Percentiles rank a stretch among this genome's conserved stretches.
Evolutionary conservation across 345 rosid species (phyloP).

Genomic region (Citrus mangshanensis): DNA sequence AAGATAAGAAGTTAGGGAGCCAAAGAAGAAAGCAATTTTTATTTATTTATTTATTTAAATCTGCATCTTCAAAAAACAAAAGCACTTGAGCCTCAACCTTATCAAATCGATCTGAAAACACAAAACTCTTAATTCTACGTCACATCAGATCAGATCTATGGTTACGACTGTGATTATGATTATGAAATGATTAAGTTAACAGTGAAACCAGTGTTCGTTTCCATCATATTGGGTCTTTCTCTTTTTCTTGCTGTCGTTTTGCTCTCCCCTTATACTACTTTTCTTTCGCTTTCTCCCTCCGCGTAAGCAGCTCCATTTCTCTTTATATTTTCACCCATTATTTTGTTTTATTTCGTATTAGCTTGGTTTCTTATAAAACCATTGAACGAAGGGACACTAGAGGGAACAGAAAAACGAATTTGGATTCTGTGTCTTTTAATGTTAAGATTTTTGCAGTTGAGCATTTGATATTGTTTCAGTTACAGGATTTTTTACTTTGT

Average conservation of each 20-base stretch:
- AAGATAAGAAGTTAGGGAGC: neutral
- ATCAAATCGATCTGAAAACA: neutral
- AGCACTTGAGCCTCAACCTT: neutral
- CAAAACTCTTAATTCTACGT: neutral
- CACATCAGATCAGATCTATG: neutral
- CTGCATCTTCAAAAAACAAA: neutral
- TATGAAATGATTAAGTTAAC: slow-evolving; percentile 47
- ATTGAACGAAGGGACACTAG: neutral
- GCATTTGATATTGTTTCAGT: neutral
- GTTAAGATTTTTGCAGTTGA: neutral
- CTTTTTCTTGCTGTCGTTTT: slow-evolving; percentile 54
- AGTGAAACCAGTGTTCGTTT: slow-evolving; percentile 62
- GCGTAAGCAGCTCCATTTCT: slow-evolving; percentile 26
- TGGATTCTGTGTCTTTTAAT: neutral
- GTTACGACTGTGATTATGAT: neutral
- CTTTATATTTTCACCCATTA: neutral
- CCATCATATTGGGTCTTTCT: slow-evolving; percentile 48
- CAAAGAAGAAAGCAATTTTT: neutral
- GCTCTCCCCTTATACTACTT: slow-evolving; percentile 48
- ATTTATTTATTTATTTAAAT: no score
- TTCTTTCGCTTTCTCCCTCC: slow-evolving; percentile 16
- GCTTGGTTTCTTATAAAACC: neutral
- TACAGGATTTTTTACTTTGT: neutral
- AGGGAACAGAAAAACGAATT: neutral
- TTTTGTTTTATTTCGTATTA: neutral